Percentiles rank a stretch among this genome's conserved stretches.
Conservation (phyloP, 2,329 filamentous ascomycete genomes). For the Chalaropsis thielavioides region DNA sequence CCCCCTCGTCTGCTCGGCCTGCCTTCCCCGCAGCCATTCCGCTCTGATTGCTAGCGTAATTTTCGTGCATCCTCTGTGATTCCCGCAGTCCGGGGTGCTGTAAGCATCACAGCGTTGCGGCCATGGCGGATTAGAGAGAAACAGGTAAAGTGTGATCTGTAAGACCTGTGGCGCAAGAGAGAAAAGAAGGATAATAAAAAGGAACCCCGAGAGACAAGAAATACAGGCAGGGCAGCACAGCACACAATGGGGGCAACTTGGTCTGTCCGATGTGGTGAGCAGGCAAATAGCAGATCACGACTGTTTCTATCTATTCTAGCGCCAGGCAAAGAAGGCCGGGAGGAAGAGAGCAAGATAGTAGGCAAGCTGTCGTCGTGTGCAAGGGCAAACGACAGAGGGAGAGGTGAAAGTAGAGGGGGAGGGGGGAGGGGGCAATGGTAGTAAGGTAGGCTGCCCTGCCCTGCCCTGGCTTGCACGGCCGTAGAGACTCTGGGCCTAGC, state of each 20-base stretch:
- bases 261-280: not conserved
- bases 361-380: too few relatives aligned
- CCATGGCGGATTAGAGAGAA: not conserved
- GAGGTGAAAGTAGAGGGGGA: too few relatives aligned
- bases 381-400: too few relatives aligned
- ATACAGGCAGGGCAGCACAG: too few relatives aligned
- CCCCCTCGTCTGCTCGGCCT: too few relatives aligned
- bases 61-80: too few relatives aligned
- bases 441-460: too few relatives aligned
- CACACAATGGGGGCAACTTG: not conserved
- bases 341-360: not conserved
- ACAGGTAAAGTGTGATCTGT: not conserved
- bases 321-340: not conserved
- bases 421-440: too few relatives aligned
- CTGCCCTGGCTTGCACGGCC: not conserved
- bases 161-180: not conserved
- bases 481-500: not conserved
- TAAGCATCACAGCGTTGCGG: too few relatives aligned
- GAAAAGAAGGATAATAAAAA: not conserved
- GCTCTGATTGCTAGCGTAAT: too few relatives aligned
- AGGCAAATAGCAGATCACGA: not conserved
- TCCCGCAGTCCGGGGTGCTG: not conserved
- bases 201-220: too few relatives aligned
- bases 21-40: too few relatives aligned
- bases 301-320: not conserved